Conservation (phyloP, 495 filamentous ascomycete species). For the Cairneyella variabilis region DNA sequence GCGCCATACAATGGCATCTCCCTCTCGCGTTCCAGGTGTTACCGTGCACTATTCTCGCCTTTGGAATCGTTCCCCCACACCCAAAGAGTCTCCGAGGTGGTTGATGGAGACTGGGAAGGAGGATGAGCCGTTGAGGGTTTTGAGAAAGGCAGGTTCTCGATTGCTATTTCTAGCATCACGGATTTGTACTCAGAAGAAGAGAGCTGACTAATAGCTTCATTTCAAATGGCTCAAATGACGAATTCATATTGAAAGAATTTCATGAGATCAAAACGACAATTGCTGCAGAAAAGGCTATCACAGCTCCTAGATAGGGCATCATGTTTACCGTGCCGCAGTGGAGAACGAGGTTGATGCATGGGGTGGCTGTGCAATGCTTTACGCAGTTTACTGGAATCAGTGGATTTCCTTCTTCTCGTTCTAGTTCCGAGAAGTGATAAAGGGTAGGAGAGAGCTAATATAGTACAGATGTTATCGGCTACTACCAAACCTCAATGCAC, state of each 20-base stretch:
- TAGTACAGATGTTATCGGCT: slow-evolving; percentile 49
- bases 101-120: slow-evolving; percentile 62
- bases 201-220: no score
- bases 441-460: slow-evolving; percentile 48
- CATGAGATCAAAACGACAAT: slow-evolving; percentile 62
- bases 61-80: slow-evolving; percentile 64
- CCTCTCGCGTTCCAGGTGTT: slow-evolving; percentile 48
- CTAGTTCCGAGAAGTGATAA: no score
- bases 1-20: slow-evolving; percentile 46
- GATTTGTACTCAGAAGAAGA: no score
- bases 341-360: slow-evolving; percentile 61
- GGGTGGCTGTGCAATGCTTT: slow-evolving; percentile 63
- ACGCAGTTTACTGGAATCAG: slow-evolving; percentile 78
- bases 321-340: slow-evolving; percentile 49
- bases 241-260: slow-evolving; percentile 51
- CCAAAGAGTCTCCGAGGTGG: slow-evolving; percentile 73
- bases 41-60: slow-evolving; percentile 29
- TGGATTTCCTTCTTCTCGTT: slow-evolving; percentile 64
- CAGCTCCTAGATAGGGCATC: slow-evolving; percentile 48
- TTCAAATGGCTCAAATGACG: slow-evolving; percentile 54
- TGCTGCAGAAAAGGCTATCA: slow-evolving; percentile 53
- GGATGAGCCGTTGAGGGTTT: slow-evolving; percentile 62
- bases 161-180: no score
- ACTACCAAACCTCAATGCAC: slow-evolving; percentile 59
- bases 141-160: no score